Percentiles rank a stretch among this genome's conserved stretches.
phyloP scores from a whole-genome alignment of 140 eudicot species.

The Bidens hawaiensis region DNA sequence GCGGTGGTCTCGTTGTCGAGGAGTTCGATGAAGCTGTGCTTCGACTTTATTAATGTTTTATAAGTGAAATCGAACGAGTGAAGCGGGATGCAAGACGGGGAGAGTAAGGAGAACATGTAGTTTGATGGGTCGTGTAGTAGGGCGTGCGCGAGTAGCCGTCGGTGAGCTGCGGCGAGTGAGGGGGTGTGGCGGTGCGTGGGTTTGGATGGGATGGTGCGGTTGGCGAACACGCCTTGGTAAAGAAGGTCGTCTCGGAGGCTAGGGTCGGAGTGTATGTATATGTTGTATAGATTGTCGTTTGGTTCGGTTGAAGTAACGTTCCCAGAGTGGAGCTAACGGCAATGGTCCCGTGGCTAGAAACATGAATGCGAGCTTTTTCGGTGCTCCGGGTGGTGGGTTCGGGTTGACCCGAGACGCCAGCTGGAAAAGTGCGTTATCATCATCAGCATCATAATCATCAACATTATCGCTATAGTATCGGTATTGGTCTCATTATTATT shows the following conservation, averaged over 20 bases:
- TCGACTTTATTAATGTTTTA: slow-evolving; percentile 28
- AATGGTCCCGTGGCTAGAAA: slow-evolving; percentile 62
- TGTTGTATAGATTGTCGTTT: slow-evolving; percentile 40
- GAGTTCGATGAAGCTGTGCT: slow-evolving; percentile 64
- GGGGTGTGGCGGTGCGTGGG: slow-evolving; percentile 83
- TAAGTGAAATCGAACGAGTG: slow-evolving; percentile 72
- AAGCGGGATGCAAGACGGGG: slow-evolving; percentile 76
- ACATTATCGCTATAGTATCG: too few relatives aligned
- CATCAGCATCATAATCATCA: neutral
- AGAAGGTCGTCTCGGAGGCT: slow-evolving; percentile 29
- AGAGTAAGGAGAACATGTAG: slow-evolving; percentile 62
- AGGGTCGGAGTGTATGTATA: slow-evolving; percentile 76
- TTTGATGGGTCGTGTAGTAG: slow-evolving; percentile 64
- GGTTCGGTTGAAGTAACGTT: slow-evolving; percentile 52
- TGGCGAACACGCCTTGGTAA: slow-evolving; percentile 50
- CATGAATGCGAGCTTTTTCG: slow-evolving; percentile 69
- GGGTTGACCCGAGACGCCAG: slow-evolving; percentile 51
- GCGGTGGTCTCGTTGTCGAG: slow-evolving; percentile 47
- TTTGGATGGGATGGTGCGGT: slow-evolving; percentile 62
- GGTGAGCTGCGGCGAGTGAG: slow-evolving; percentile 65
- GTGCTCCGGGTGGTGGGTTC: slow-evolving; percentile 33
- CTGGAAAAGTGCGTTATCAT: slow-evolving; percentile 32
- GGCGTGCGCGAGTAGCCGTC: slow-evolving; percentile 63
- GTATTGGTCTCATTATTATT: too few relatives aligned
- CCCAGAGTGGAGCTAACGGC: slow-evolving; percentile 76